Evolutionary conservation across 768 basidiomycete species (phyloP).

Genomic region (Kwoniella bestiolae): DNA sequence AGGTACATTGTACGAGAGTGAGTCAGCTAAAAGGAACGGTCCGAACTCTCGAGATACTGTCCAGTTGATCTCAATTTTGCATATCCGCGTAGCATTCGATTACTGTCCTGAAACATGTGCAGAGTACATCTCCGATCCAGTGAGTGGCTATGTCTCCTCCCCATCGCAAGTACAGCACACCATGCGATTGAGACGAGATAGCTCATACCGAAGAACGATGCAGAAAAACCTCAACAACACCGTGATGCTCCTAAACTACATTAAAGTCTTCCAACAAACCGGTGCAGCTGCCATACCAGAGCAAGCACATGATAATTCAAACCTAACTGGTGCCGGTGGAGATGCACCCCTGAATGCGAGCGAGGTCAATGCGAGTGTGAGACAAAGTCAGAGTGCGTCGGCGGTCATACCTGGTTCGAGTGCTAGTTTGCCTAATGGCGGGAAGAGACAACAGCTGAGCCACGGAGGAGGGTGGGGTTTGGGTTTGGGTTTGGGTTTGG

Average conservation of each 20-base stretch:
- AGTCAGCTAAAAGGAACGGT: constrained; percentile 30
- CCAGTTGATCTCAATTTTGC: too few species aligned
- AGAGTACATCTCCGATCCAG: constrained; percentile 46
- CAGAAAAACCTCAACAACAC: constrained; percentile 53
- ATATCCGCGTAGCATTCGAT: constrained; percentile 17
- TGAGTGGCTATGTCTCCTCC: constrained; percentile 21
- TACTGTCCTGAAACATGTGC: constrained; percentile 56
- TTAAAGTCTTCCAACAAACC: constrained; percentile 48
- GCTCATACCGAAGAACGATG: background rate
- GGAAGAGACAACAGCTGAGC: too few species aligned
- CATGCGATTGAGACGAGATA: too few species aligned
- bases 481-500: background rate
- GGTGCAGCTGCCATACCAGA: constrained; percentile 7
- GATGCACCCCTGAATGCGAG: constrained; percentile 20
- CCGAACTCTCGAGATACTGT: background rate
- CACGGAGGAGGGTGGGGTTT: too few species aligned
- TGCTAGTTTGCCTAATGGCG: background rate
- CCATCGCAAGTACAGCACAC: too few species aligned
- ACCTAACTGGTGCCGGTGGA: constrained; percentile 46
- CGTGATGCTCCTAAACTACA: constrained; percentile 53
- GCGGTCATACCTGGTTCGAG: constrained; percentile 4
- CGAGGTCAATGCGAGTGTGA: background rate
- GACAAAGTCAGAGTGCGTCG: background rate
- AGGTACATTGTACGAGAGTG: constrained; percentile 41
- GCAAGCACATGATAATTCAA: constrained; percentile 32